phyloP scores from a whole-genome alignment of 148 eudicot species.

The Heliosperma pusillum region DNA sequence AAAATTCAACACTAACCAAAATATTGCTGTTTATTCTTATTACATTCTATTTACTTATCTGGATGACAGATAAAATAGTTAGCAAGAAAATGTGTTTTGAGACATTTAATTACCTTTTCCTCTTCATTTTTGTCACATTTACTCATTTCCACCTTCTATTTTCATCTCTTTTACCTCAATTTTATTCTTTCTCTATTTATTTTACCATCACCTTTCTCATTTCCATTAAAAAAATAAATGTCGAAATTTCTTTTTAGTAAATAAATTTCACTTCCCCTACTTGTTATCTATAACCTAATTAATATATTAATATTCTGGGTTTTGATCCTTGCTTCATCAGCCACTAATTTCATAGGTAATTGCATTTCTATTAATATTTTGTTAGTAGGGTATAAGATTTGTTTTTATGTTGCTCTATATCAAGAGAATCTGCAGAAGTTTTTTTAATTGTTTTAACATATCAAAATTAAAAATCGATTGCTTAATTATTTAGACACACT shows the following conservation, averaged over 20 bases:
- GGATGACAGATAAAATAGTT: slow-evolving; percentile 5
- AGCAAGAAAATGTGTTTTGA: background rate
- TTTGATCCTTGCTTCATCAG: background rate
- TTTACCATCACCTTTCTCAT: slow-evolving; percentile 4
- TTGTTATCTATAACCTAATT: slow-evolving; percentile 10
- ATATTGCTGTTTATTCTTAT: slow-evolving; percentile 1
- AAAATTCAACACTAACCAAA: background rate
- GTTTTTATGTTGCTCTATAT: background rate
- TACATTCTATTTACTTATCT: background rate
- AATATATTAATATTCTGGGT: too few relatives aligned
- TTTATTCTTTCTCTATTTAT: background rate
- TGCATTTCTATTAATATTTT: background rate
- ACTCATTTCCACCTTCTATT: slow-evolving; percentile 15
- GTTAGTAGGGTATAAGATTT: background rate
- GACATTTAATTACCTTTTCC: slow-evolving; percentile 7
- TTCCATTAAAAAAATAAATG: background rate
- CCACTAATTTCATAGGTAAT: slow-evolving; percentile 3
- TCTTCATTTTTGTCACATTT: slow-evolving; percentile 9
- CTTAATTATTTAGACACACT: too few relatives aligned
- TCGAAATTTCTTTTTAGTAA: background rate
- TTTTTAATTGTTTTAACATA: too few relatives aligned
- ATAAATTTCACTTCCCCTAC: slow-evolving; percentile 4
- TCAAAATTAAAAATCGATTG: too few relatives aligned
- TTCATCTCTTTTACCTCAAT: slow-evolving; percentile 12
- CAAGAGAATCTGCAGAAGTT: background rate